A percentile compares a stretch with the other conserved stretches of the same genome.
phyloP scores from a whole-genome alignment of 2,329 filamentous ascomycete species.

The Akanthomyces muscarius region DNA sequence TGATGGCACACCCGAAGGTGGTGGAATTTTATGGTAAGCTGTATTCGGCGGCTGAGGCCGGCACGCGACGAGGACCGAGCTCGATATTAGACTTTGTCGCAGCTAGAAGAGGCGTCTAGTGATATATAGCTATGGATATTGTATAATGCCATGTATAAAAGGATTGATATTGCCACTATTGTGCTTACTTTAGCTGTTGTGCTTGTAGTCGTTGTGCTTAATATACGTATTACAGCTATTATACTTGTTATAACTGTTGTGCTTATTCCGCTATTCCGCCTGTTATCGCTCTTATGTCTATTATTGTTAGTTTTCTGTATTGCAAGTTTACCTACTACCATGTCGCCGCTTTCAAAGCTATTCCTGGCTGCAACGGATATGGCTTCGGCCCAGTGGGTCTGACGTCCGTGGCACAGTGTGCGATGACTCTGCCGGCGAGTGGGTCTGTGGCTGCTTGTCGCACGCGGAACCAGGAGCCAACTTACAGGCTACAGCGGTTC shows the following conservation, averaged over 20 bases:
- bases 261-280: too few relatives aligned
- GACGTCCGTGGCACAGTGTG: background rate
- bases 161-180: too few relatives aligned
- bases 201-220: too few relatives aligned
- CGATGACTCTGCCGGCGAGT: slow-evolving; percentile 16
- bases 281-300: too few relatives aligned
- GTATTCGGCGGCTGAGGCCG: slow-evolving; percentile 62
- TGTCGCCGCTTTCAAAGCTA: too few relatives aligned
- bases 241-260: too few relatives aligned
- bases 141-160: too few relatives aligned
- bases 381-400: background rate
- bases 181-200: too few relatives aligned
- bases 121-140: background rate
- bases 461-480: background rate
- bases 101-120: slow-evolving; percentile 29
- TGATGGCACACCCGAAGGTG: slow-evolving; percentile 90
- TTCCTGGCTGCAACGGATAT: background rate
- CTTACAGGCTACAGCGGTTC: background rate
- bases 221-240: too few relatives aligned
- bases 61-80: slow-evolving; percentile 27
- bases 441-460: slow-evolving; percentile 4
- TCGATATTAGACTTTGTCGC: slow-evolving; percentile 39
- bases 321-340: too few relatives aligned
- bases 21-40: slow-evolving; percentile 80
- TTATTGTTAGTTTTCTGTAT: too few relatives aligned